These are phyloP conservation scores for Collybiopsis luxurians DNA, from an alignment of 768 basidiomycete genomes.

Conservation along the genomic window DNA sequence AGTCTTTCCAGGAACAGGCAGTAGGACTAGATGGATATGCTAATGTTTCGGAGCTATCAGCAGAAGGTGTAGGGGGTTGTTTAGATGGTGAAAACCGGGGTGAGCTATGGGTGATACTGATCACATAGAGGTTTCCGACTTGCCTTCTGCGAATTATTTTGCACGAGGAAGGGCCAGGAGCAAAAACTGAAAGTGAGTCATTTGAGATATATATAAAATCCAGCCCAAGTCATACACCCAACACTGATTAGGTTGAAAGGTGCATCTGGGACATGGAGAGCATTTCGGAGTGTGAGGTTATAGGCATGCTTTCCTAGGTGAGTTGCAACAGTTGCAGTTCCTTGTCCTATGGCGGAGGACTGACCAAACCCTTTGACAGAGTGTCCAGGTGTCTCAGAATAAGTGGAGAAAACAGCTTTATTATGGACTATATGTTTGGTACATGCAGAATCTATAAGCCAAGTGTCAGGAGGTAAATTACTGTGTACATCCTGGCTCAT, in stretches of 20 bases:
- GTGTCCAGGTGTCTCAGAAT: no score
- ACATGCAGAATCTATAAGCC: no score
- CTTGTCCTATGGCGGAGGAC: no score
- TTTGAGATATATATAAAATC: constrained; percentile 9
- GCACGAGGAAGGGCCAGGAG: not conserved
- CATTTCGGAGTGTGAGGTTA: constrained; percentile 1
- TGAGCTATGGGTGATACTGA: constrained; percentile 2
- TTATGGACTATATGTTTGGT: no score
- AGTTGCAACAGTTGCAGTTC: not conserved
- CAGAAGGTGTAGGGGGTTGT: no score
- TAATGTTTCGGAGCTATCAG: no score
- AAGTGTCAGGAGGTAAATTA: no score
- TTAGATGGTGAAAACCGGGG: not conserved
- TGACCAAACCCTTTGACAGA: no score
- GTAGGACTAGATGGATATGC: not conserved
- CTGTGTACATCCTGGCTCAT: no score
- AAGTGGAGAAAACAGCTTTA: no score
- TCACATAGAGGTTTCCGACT: constrained; percentile 7
- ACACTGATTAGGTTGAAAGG: constrained; percentile 12
- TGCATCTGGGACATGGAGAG: constrained; percentile 12
- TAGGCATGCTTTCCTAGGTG: no score
- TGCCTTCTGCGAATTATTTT: constrained; percentile 10
- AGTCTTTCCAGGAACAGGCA: no score
- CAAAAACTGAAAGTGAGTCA: constrained; percentile 13
- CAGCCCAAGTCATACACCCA: constrained; percentile 12